Conservation (phyloP, 2,329 filamentous ascomycete genomes). For the Stemphylium vesicarium region DNA sequence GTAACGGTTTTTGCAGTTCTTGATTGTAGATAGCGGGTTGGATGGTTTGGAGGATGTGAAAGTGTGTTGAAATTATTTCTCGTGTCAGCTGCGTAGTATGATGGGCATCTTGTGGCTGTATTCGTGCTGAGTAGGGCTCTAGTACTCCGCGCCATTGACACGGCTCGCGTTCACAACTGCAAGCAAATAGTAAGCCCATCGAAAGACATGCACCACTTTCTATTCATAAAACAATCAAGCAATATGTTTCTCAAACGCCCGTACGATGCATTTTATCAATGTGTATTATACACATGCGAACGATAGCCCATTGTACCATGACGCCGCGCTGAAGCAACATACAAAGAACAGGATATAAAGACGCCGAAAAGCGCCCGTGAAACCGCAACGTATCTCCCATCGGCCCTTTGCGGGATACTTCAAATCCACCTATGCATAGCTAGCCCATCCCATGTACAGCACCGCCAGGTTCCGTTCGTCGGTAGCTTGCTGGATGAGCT, state of each 20-base stretch:
- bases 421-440: constrained; percentile 31
- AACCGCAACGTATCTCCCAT: not conserved
- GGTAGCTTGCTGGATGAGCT: constrained; percentile 93
- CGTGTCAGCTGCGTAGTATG: too few relatives aligned
- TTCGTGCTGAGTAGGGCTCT: too few relatives aligned
- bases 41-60: too few relatives aligned
- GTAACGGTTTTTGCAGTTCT: too few relatives aligned
- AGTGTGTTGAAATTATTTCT: too few relatives aligned
- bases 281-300: not conserved
- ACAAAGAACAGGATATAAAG: not conserved
- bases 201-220: not conserved
- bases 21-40: too few relatives aligned
- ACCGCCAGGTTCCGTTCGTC: constrained; percentile 93
- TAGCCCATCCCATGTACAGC: constrained; percentile 62
- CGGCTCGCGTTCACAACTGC: too few relatives aligned
- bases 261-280: not conserved
- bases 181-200: not conserved
- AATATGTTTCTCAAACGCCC: not conserved
- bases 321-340: not conserved
- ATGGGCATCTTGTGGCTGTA: too few relatives aligned
- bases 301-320: not conserved
- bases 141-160: too few relatives aligned
- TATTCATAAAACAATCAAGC: not conserved
- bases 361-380: not conserved
- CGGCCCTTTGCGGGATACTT: not conserved